Evolutionary conservation across 768 basidiomycete genomes (phyloP).

Genomic region (Phylloporus rhodoxanthus): DNA sequence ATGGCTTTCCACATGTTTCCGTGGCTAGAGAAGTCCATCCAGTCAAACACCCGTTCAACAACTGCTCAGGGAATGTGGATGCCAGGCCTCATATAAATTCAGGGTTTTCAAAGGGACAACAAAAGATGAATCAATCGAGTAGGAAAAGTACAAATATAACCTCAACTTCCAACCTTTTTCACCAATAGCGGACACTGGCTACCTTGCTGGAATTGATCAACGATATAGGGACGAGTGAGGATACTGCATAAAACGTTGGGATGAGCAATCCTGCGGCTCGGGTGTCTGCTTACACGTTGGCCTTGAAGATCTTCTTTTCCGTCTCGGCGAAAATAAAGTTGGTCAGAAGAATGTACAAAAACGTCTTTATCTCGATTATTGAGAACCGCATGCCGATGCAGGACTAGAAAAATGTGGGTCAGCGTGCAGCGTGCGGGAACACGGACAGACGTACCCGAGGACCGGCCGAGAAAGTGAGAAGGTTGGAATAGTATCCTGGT

Average conservation of each 20-base stretch:
- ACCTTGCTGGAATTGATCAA: constrained; percentile 48
- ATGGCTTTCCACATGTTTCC: neutral
- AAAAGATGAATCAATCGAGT: neutral
- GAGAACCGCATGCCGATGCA: constrained; percentile 82
- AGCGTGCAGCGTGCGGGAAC: neutral
- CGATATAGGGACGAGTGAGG: constrained; percentile 58
- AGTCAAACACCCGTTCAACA: neutral
- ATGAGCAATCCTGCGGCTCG: neutral
- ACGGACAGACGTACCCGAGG: constrained; percentile 53
- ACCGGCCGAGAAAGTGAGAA: constrained; percentile 73
- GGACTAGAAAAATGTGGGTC: constrained; percentile 40
- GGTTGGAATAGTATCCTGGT: constrained; percentile 68
- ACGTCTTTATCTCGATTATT: constrained; percentile 76
- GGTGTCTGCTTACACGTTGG: constrained; percentile 50
- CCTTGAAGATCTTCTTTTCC: constrained; percentile 47
- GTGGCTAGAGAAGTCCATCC: neutral
- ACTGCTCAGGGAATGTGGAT: neutral
- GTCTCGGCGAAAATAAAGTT: constrained; percentile 56
- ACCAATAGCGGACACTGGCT: constrained; percentile 60
- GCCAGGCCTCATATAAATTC: neutral
- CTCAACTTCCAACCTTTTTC: constrained; percentile 25
- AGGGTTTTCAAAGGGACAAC: neutral
- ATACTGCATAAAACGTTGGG: constrained; percentile 36
- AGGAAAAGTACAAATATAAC: neutral
- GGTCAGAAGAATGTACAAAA: constrained; percentile 64